Conservation (phyloP, 768 basidiomycete species). For the Neoboletus subvelutipes region DNA sequence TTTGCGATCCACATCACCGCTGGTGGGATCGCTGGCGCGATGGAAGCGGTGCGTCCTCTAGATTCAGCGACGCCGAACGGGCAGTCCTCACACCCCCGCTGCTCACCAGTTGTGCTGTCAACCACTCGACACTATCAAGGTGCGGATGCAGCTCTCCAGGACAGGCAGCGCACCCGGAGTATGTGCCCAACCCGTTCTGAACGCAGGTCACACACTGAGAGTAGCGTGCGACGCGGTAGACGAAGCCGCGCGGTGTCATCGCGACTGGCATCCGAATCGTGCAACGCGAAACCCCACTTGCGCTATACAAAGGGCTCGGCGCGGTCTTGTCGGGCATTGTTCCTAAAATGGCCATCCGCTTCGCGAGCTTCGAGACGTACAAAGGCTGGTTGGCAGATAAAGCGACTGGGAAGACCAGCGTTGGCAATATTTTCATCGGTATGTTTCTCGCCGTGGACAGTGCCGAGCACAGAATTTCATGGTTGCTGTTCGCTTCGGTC, state of each 20-base stretch:
- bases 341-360: slow-evolving; percentile 99
- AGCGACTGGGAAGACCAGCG: slow-evolving; percentile 73
- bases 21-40: slow-evolving; percentile 90
- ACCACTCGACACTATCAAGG: slow-evolving; percentile 98
- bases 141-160: slow-evolving; percentile 97
- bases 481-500: slow-evolving; percentile 1
- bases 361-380: slow-evolving; percentile 97
- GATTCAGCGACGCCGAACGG: not conserved
- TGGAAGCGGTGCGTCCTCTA: slow-evolving; percentile 71
- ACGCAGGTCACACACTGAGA: not conserved
- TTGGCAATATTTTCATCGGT: slow-evolving; percentile 87
- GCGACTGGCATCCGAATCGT: slow-evolving; percentile 90
- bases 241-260: slow-evolving; percentile 88
- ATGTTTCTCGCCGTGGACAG: slow-evolving; percentile 24
- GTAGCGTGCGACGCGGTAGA: slow-evolving; percentile 47
- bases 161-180: slow-evolving; percentile 82
- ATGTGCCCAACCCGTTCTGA: slow-evolving; percentile 35
- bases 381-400: slow-evolving; percentile 77
- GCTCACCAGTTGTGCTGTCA: slow-evolving; percentile 69
- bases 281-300: slow-evolving; percentile 87
- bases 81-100: slow-evolving; percentile 3
- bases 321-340: slow-evolving; percentile 96
- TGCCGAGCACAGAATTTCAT: not conserved
- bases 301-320: slow-evolving; percentile 96
- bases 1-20: slow-evolving; percentile 91